phyloP scores from a whole-genome alignment of 805 yeast species.

The Zygosaccharomyces gambellarensis region DNA sequence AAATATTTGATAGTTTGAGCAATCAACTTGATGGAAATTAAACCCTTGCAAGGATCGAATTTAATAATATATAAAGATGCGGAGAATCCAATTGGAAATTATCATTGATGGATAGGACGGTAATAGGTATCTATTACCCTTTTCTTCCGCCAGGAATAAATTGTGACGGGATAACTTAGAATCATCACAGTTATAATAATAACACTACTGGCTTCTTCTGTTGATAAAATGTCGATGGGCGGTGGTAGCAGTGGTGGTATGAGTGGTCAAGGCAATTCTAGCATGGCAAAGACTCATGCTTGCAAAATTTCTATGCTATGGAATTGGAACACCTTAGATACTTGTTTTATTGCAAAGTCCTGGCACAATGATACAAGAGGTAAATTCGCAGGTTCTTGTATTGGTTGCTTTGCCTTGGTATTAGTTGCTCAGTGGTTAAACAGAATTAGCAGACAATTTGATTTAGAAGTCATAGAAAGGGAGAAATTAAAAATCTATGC shows the following conservation, averaged over 20 bases:
- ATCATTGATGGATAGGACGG: background rate
- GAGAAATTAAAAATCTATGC: conserved; percentile 15
- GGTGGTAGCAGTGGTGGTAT: background rate
- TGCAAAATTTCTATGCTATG: conserved; percentile 49
- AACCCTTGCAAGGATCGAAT: background rate
- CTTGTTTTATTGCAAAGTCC: conserved; percentile 56
- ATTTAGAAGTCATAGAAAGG: conserved; percentile 36
- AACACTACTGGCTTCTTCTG: background rate
- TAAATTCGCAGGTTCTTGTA: conserved; percentile 68
- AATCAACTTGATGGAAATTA: background rate
- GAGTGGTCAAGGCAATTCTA: conserved; percentile 11
- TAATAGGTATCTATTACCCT: background rate
- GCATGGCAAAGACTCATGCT: conserved; percentile 1
- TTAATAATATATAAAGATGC: background rate
- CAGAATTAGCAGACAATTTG: conserved; percentile 50
- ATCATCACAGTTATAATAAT: no score
- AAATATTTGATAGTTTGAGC: background rate
- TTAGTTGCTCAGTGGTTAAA: conserved; percentile 54
- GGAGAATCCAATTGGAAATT: background rate
- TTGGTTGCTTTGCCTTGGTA: conserved; percentile 60
- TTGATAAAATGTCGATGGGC: conserved; percentile 11
- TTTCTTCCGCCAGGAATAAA: no score
- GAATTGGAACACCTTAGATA: conserved; percentile 68
- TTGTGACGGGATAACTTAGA: no score
- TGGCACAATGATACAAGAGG: conserved; percentile 60